Conservation (phyloP, 768 basidiomycete genomes). For the Basidioascus undulatus region DNA sequence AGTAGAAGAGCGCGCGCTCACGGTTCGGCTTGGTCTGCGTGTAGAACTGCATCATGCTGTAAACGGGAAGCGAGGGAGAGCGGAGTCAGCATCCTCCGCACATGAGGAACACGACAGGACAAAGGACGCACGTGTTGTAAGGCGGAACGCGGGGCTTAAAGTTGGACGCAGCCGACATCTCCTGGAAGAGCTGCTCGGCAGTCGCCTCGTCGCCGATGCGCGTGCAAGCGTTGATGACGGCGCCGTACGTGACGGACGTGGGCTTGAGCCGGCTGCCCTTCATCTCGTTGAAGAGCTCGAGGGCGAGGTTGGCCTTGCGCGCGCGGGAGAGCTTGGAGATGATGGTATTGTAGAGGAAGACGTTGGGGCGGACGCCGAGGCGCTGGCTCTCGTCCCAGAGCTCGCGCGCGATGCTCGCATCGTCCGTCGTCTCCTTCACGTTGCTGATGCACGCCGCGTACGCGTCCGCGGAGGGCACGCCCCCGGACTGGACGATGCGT, state of each 20-base stretch:
- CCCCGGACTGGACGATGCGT: constrained; percentile 50
- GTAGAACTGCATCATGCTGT: constrained; percentile 98
- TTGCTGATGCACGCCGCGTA: constrained; percentile 62
- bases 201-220: constrained; percentile 66
- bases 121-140: constrained; percentile 86
- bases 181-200: constrained; percentile 58
- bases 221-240: constrained; percentile 62
- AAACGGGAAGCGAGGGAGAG: no score
- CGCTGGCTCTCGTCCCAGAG: constrained; percentile 56
- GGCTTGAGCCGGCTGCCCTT: constrained; percentile 33
- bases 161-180: constrained; percentile 48
- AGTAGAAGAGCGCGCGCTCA: constrained; percentile 47
- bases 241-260: constrained; percentile 78
- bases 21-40: constrained; percentile 73
- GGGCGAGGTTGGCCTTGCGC: constrained; percentile 67
- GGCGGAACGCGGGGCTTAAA: constrained; percentile 82
- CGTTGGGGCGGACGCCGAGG: constrained; percentile 46
- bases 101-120: neutral
- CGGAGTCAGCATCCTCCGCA: neutral
- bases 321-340: constrained; percentile 90
- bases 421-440: constrained; percentile 86
- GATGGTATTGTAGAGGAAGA: constrained; percentile 87
- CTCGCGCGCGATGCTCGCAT: constrained; percentile 60
- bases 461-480: constrained; percentile 61
- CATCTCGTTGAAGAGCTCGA: constrained; percentile 75